A percentile compares a stretch with the other conserved stretches of the same genome.
phyloP scores from a whole-genome alignment of 75 land plant genomes.

The Pseudotsuga menziesii region DNA sequence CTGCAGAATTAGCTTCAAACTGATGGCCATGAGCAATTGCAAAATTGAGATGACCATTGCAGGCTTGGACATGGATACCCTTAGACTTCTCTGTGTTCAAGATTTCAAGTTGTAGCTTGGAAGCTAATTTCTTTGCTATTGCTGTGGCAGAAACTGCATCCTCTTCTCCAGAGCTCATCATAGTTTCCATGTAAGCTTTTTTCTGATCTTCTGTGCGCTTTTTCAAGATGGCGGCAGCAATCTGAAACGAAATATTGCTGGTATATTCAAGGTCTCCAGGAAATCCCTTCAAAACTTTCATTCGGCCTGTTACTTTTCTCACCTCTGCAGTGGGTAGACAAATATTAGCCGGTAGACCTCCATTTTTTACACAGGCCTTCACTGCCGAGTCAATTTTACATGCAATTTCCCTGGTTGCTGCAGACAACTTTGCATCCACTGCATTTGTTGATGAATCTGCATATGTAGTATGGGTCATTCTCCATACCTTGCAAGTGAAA shows the following conservation, averaged over 20 bases:
- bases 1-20: too few species aligned
- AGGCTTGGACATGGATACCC: conserved; percentile 23
- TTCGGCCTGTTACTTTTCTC: too few species aligned
- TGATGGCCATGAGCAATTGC: neutral
- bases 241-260: conserved; percentile 19
- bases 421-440: too few species aligned
- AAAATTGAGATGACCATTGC: conserved; percentile 39
- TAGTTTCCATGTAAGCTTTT: neutral
- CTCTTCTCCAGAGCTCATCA: neutral
- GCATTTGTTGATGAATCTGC: too few species aligned
- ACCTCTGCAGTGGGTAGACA: too few species aligned
- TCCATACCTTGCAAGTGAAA: too few species aligned
- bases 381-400: too few species aligned
- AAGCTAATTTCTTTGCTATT: conserved; percentile 10
- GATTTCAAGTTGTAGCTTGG: neutral
- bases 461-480: too few species aligned
- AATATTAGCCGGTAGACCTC: too few species aligned
- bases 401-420: too few species aligned
- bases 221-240: conserved; percentile 20
- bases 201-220: neutral
- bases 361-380: too few species aligned
- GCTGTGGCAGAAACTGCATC: conserved; percentile 11
- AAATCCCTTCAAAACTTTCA: too few species aligned
- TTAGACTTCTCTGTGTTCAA: neutral
- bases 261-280: conserved; percentile 5